Percentiles rank a stretch among this genome's conserved stretches.
phyloP scores from a whole-genome alignment of 2,329 filamentous ascomycete species.

The Fusarium fracticaudum region DNA sequence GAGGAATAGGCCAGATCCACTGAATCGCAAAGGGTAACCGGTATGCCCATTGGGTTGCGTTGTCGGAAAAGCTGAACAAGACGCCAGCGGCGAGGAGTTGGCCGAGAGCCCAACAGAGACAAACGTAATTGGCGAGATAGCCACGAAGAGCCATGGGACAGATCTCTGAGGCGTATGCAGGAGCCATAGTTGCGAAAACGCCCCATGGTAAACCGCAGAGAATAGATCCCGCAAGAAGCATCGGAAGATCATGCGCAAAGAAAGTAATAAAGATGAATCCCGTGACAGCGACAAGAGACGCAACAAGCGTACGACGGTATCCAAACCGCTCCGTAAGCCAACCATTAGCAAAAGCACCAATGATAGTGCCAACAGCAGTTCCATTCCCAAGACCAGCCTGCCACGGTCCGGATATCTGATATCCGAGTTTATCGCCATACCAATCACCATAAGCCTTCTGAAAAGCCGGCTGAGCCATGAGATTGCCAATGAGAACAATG shows the following conservation, averaged over 20 bases:
- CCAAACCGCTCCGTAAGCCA: conserved; percentile 33
- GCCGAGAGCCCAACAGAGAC: conserved; percentile 55
- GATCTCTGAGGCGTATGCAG: conserved; percentile 57
- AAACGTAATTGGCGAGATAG: conserved; percentile 54
- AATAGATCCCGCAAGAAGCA: conserved; percentile 56
- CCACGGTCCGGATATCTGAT: conserved; percentile 32
- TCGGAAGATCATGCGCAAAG: conserved; percentile 48
- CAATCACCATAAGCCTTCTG: conserved; percentile 32
- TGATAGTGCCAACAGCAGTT: conserved; percentile 29
- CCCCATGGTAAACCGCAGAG: conserved; percentile 57
- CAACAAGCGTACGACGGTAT: conserved; percentile 57
- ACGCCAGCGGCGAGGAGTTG: conserved; percentile 52
- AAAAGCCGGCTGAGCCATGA: conserved; percentile 39
- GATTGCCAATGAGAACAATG: conserved; percentile 30
- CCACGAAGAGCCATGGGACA: conserved; percentile 53
- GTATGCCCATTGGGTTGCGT: conserved; percentile 48
- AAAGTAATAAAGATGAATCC: conserved; percentile 47
- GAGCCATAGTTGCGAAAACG: conserved; percentile 54
- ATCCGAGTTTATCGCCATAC: conserved; percentile 34
- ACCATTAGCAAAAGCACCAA: conserved; percentile 37
- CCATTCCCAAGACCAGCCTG: conserved; percentile 9
- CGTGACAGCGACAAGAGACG: conserved; percentile 52
- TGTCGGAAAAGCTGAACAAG: conserved; percentile 2
- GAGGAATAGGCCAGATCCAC: conserved; percentile 48
- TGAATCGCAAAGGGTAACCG: conserved; percentile 51